Base-by-base conservation (phyloP, 2,329 filamentous ascomycete species). In the Epichloe hybrida region DNA sequence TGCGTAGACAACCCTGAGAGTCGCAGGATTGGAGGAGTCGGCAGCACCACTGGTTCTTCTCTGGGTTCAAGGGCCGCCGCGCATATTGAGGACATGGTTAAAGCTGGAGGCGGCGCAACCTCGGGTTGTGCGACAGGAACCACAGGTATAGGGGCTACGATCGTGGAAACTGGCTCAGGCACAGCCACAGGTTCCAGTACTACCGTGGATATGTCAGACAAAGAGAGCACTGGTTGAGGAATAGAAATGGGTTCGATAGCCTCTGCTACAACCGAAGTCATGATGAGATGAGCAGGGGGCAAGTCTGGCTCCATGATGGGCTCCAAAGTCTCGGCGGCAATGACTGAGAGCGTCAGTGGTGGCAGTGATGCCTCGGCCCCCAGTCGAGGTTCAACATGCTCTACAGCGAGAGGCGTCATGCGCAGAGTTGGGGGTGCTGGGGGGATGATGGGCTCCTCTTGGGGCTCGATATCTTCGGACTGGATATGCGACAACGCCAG, bases 401-500 rank as follows among this genome's bases (percentile, higher is more conserved):
- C 59, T 7, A 62, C 59, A 31, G 58, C 44, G n/a, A 66, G 45
- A 55, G 53, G 52, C 39, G 52, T 66, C 46, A 40, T 56, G 57
- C 54, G 55, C 46, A 68, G 62, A 20, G 60, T 51, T 5, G 64
- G 65, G 34, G 68, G 61, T 17, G 63, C 59, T 4, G 62, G 57
- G 56, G 31, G 54, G 2, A 53, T 39, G 50, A 64, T 64, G 3
- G 64, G 54, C 49, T 73, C 72, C 31, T 66, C 61, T 5, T 60
- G 57, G 2, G 73, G 73, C 56, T 72, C 68, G 15, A 77, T 64
- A 42, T 65, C 56, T 57, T 77, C 67, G 2, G 65, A 63, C 37
- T 71, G 67, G 17, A 79, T 69, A 1, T 54, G 57, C 1, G 75
- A 76, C 37, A 77, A 60, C 42, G 60, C 68, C 34, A 77, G 62